Evolutionary conservation across 1,284 basidiomycete species (phyloP).

Genomic region (Microbotryomycetes sp.): DNA sequence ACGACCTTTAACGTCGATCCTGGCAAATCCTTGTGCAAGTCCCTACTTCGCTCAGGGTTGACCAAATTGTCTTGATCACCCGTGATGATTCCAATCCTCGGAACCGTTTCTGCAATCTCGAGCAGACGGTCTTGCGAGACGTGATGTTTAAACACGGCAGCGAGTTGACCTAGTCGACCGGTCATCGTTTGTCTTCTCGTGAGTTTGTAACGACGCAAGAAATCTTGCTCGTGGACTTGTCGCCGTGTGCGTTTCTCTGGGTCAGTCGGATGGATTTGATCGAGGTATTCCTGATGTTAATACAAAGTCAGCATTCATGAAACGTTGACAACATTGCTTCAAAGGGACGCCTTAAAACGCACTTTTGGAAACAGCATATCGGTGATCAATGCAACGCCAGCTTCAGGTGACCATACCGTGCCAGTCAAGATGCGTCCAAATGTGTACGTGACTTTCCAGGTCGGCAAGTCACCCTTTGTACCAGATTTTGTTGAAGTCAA

Average conservation of each 20-base stretch:
- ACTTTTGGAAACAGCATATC: constrained; percentile 56
- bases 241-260: not conserved
- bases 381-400: constrained; percentile 43
- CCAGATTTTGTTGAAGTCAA: constrained; percentile 66
- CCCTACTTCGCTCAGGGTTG: constrained; percentile 50
- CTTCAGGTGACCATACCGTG: constrained; percentile 1
- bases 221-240: constrained; percentile 42
- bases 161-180: constrained; percentile 67
- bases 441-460: constrained; percentile 6
- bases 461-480: not conserved
- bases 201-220: constrained; percentile 50
- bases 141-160: constrained; percentile 52
- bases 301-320: too few species aligned
- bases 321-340: too few species aligned
- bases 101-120: constrained; percentile 52
- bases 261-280: constrained; percentile 27
- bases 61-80: constrained; percentile 69
- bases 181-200: constrained; percentile 55
- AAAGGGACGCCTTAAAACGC: too few species aligned
- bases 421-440: constrained; percentile 20
- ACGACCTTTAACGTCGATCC: constrained; percentile 20
- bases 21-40: constrained; percentile 57
- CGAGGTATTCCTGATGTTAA: constrained; percentile 59
- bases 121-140: constrained; percentile 53
- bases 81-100: constrained; percentile 59